phyloP scores from a whole-genome alignment of 2,329 filamentous ascomycete genomes.

The Colletotrichum somersetense region DNA sequence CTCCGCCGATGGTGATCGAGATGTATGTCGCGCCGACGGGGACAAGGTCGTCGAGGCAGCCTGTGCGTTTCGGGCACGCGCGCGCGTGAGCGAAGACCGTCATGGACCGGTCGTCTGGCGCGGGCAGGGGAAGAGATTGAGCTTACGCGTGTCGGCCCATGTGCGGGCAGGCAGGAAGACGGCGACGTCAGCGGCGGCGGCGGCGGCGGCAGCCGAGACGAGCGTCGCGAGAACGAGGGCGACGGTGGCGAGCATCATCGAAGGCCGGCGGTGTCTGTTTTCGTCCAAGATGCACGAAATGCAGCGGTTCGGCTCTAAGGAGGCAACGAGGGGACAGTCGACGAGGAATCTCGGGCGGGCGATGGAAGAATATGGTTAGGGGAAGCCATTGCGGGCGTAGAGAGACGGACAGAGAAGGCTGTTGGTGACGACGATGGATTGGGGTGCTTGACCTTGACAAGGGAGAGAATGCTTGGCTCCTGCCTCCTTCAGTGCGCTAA shows the following conservation, averaged over 20 bases:
- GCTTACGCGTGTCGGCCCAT: constrained; percentile 19
- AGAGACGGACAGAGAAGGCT: neutral
- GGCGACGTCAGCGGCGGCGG: constrained; percentile 21
- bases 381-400: constrained; percentile 13
- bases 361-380: neutral
- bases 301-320: neutral
- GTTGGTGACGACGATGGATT: neutral
- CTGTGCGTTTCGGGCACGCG: neutral
- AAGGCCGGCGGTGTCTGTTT: too few species aligned
- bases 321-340: neutral
- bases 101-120: neutral
- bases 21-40: constrained; percentile 17
- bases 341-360: neutral
- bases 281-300: too few species aligned
- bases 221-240: constrained; percentile 7
- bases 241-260: neutral
- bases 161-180: constrained; percentile 12
- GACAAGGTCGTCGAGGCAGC: constrained; percentile 17
- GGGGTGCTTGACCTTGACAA: neutral
- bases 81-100: neutral
- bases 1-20: constrained; percentile 15
- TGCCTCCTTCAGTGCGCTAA: neutral
- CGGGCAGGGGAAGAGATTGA: neutral
- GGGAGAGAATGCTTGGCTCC: neutral
- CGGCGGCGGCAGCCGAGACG: constrained; percentile 3